phyloP scores from a whole-genome alignment of 331 rosid species.

The Quercus tomentella region DNA sequence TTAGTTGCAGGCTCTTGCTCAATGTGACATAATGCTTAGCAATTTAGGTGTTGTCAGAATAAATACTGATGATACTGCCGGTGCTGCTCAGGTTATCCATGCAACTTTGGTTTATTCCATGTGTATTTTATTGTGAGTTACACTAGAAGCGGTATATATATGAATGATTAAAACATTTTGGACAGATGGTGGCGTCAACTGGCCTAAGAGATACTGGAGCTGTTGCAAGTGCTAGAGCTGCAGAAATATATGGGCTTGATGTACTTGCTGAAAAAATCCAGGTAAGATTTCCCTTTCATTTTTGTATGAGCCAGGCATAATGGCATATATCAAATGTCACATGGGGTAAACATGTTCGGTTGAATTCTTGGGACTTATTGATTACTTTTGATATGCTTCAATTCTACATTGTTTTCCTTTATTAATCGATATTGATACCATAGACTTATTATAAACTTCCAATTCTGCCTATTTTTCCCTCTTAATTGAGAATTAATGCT shows the following conservation, averaged over 20 bases:
- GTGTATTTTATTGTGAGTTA: conserved; percentile 9
- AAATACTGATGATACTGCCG: conserved; percentile 67
- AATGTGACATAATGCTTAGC: conserved; percentile 60
- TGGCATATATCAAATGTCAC: not conserved
- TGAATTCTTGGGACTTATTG: not conserved
- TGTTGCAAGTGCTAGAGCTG: conserved; percentile 90
- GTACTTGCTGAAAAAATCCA: conserved; percentile 71
- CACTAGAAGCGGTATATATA: conserved; percentile 5
- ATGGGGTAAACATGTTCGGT: not conserved
- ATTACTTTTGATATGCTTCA: too few relatives aligned
- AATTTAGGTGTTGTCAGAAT: conserved; percentile 50
- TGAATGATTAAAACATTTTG: conserved; percentile 28
- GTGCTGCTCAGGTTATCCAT: conserved; percentile 72
- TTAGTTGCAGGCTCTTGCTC: conserved; percentile 72
- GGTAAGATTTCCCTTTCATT: conserved; percentile 32
- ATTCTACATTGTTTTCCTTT: too few relatives aligned
- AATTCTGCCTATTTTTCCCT: not conserved
- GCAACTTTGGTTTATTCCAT: conserved; percentile 15
- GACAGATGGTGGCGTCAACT: conserved; percentile 58
- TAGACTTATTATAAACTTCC: not conserved
- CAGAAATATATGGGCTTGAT: conserved; percentile 70
- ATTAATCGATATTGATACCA: not conserved
- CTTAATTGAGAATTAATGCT: not conserved
- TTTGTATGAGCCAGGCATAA: not conserved
- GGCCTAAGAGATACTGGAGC: conserved; percentile 64